phyloP scores from a whole-genome alignment of 352 stramenopile species.

The Phytophthora megakarya region DNA sequence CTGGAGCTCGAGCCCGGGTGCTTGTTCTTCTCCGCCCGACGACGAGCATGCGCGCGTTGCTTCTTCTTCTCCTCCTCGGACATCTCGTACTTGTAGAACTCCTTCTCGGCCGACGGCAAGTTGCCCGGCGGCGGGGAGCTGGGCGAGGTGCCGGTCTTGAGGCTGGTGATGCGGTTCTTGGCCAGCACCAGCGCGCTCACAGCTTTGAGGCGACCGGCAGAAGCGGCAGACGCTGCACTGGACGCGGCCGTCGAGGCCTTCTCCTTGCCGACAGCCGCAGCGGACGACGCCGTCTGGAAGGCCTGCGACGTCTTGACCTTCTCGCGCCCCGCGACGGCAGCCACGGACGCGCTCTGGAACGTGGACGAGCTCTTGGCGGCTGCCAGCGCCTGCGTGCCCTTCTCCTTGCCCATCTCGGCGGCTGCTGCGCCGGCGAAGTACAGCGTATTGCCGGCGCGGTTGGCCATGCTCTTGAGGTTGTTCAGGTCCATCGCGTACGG shows the following conservation, averaged over 20 bases:
- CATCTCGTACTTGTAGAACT: constrained; percentile 87
- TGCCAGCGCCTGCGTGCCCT: constrained; percentile 54
- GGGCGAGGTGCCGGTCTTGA: constrained; percentile 34
- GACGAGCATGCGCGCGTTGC: constrained; percentile 67
- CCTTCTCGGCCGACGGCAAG: constrained; percentile 58
- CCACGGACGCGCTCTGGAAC: constrained; percentile 61
- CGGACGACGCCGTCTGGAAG: constrained; percentile 59
- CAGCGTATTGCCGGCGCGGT: constrained; percentile 75
- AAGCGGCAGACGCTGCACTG: constrained; percentile 49
- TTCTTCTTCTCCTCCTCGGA: constrained; percentile 76
- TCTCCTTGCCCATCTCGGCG: constrained; percentile 59
- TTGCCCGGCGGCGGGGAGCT: constrained; percentile 31
- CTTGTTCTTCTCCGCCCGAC: constrained; percentile 69
- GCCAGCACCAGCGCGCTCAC: constrained; percentile 55
- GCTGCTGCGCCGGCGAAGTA: constrained; percentile 62
- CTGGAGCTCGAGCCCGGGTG: constrained; percentile 22
- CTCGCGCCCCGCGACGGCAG: constrained; percentile 52
- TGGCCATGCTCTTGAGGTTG: constrained; percentile 75
- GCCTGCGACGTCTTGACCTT: constrained; percentile 66
- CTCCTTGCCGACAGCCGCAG: constrained; percentile 58
- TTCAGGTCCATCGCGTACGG: constrained; percentile 49
- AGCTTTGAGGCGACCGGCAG: constrained; percentile 58
- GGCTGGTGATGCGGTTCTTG: constrained; percentile 56
- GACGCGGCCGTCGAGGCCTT: constrained; percentile 53
- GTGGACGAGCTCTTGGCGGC: constrained; percentile 64